Evolutionary conservation across 768 basidiomycete species (phyloP).

Genomic region (Cubamyces sp.): DNA sequence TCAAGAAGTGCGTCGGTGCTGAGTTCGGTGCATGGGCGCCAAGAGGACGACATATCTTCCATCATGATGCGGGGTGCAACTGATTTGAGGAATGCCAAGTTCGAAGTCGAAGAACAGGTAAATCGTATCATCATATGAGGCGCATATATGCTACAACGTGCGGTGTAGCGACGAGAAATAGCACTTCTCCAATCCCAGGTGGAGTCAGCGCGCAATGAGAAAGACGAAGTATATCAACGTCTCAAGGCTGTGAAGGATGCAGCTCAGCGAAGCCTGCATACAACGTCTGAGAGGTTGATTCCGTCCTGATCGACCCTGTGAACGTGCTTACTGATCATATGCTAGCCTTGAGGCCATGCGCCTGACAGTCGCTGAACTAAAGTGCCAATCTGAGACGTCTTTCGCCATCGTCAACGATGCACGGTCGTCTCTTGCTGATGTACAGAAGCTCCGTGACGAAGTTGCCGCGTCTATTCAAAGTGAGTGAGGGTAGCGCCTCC

Average conservation of each 20-base stretch:
- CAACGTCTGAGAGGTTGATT: constrained; percentile 28
- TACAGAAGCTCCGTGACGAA: constrained; percentile 27
- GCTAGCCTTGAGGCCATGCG: constrained; percentile 29
- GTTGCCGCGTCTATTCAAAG: constrained; percentile 26
- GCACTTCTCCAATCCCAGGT: constrained; percentile 30
- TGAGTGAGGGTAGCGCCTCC: constrained; percentile 14
- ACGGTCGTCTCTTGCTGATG: constrained; percentile 26
- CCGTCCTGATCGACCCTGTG: background rate
- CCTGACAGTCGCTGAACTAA: constrained; percentile 25
- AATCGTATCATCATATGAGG: background rate
- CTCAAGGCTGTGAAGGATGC: constrained; percentile 32
- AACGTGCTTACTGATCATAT: constrained; percentile 2
- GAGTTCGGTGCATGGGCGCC: constrained; percentile 24
- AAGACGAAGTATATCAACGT: constrained; percentile 30
- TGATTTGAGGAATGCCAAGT: constrained; percentile 31
- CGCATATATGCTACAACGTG: constrained; percentile 19
- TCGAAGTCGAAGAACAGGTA: constrained; percentile 33
- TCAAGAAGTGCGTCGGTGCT: constrained; percentile 33
- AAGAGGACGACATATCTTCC: constrained; percentile 34
- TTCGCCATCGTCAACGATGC: constrained; percentile 28
- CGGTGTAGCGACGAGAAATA: constrained; percentile 31
- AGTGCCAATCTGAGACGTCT: constrained; percentile 28
- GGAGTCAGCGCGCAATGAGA: constrained; percentile 25
- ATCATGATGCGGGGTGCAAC: constrained; percentile 37
- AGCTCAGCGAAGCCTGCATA: constrained; percentile 30